phyloP scores from a whole-genome alignment of 202 grass and related monocot species.

The Dendrocalamus latiflorus region DNA sequence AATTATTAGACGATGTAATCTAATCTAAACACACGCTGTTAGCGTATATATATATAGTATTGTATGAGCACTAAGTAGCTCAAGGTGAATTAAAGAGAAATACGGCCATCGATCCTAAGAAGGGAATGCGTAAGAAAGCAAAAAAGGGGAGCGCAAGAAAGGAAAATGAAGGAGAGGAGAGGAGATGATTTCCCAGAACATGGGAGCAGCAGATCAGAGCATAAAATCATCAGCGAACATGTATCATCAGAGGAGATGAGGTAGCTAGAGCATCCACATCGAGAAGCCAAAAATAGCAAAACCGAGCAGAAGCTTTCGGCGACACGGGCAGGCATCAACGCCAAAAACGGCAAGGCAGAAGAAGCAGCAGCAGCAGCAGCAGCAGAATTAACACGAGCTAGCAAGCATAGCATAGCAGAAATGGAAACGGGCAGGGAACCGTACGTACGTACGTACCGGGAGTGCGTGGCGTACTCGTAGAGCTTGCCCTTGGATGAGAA shows the following conservation, averaged over 20 bases:
- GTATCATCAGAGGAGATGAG: too few species aligned
- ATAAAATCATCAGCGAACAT: slow-evolving; percentile 54
- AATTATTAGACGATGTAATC: neutral
- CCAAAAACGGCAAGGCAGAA: neutral
- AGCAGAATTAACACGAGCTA: neutral
- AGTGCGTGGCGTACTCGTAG: slow-evolving; percentile 41
- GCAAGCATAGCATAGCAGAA: neutral
- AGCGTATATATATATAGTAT: neutral
- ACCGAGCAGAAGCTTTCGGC: neutral
- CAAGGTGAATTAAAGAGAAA: slow-evolving; percentile 2
- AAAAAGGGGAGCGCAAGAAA: slow-evolving; percentile 14
- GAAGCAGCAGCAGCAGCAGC: neutral
- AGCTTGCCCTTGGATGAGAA: slow-evolving; percentile 59
- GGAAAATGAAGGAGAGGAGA: neutral
- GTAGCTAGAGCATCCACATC: slow-evolving; percentile 5
- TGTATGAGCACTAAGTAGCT: neutral
- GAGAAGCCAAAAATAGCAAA: slow-evolving; percentile 16
- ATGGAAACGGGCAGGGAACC: too few species aligned
- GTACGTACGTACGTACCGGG: too few species aligned
- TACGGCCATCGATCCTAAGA: slow-evolving; percentile 16
- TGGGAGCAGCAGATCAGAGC: slow-evolving; percentile 22
- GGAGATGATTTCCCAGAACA: slow-evolving; percentile 33
- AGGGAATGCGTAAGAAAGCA: slow-evolving; percentile 16
- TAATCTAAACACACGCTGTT: neutral
- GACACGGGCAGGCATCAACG: too few species aligned